Evolutionary conservation across 352 stramenopile genomes (phyloP), one percentile per base, ranked within the genome.

Genomic region (Discostella stelligera): DNA sequence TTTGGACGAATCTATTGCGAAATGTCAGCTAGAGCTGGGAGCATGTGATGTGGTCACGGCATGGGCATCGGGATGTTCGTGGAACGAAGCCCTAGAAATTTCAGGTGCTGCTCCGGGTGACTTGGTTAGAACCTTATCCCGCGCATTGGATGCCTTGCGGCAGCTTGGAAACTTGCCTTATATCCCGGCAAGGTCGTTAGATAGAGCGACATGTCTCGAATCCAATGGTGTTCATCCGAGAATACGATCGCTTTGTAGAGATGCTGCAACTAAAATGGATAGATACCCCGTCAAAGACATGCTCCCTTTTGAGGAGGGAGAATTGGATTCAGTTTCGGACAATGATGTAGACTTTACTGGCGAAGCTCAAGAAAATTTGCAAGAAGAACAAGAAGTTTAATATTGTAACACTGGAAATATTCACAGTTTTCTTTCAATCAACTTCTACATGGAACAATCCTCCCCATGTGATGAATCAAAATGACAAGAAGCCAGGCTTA

Each of bases 231-330:
- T 92, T 39, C 81, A 89, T 59, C 81, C 84, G 3, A 76, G 76
- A 20, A 73, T 92, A 56, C 80, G 86, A 59, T 39, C 71, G 16
- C 41, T 87, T 10, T 91, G 86, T 55, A 74, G 78, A 53, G 76
- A 88, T 21, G 86, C 86, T 39, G 83, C 77, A 5, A 65, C 18
- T 54, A 63, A 69, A 16, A 92, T 92, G 68, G 80, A 92, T 72
- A 44, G 86, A 63, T 92, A 88, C 61, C 86, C 86, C 52, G 83
- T 92, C 0, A 92, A 92, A 50, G 86, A 92, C 74, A 76, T 81
- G 6, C 61, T 92, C 23, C 77, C 76, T 41, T 92, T 92, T 76
- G 83, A 85, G 53, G 63, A 65, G 20, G 67, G 83, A 61, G 69
- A 72, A n/a, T 54, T 71, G 14, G 66, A 74, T 3, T 71, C 76